These are phyloP conservation scores for Corniculantispora saksenae DNA, from an alignment of 2,329 filamentous ascomycete species.

Conservation along the genomic window DNA sequence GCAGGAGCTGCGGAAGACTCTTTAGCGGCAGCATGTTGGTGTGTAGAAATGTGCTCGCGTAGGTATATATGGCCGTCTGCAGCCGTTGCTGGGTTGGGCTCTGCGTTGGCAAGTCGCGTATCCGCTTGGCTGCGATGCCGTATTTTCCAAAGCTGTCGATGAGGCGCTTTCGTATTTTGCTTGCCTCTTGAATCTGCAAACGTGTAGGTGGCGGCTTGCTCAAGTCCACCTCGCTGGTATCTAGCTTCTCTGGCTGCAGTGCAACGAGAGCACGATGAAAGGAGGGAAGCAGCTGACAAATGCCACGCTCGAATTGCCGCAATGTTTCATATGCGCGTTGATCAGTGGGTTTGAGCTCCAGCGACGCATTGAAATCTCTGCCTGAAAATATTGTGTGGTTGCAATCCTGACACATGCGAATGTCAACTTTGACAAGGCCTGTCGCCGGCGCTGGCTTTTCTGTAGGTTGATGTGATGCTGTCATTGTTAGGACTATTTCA, in stretches of 20 bases:
- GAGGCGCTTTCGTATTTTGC: slow-evolving; percentile 84
- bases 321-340: slow-evolving; percentile 82
- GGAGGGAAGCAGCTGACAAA: slow-evolving; percentile 75
- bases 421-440: slow-evolving; percentile 68
- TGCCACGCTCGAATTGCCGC: slow-evolving; percentile 83
- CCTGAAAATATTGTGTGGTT: slow-evolving; percentile 62
- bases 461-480: slow-evolving; percentile 42
- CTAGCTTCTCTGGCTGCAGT: slow-evolving; percentile 59
- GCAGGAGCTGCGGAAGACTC: slow-evolving; percentile 67
- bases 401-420: slow-evolving; percentile 93
- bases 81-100: slow-evolving; percentile 72
- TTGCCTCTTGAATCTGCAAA: slow-evolving; percentile 78
- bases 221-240: slow-evolving; percentile 39
- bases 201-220: slow-evolving; percentile 50
- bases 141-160: slow-evolving; percentile 90
- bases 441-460: slow-evolving; percentile 40
- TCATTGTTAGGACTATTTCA: slow-evolving; percentile 18
- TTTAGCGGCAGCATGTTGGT: slow-evolving; percentile 89
- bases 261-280: slow-evolving; percentile 77
- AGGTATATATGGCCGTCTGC: slow-evolving; percentile 79
- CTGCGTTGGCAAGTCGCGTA: slow-evolving; percentile 75
- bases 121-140: slow-evolving; percentile 75
- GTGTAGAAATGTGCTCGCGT: slow-evolving; percentile 81
- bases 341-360: slow-evolving; percentile 68
- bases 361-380: slow-evolving; percentile 74